A percentile compares a stretch with the other conserved stretches of the same genome.
Conservation (phyloP, 495 filamentous ascomycete species). For the Neurospora africana region DNA sequence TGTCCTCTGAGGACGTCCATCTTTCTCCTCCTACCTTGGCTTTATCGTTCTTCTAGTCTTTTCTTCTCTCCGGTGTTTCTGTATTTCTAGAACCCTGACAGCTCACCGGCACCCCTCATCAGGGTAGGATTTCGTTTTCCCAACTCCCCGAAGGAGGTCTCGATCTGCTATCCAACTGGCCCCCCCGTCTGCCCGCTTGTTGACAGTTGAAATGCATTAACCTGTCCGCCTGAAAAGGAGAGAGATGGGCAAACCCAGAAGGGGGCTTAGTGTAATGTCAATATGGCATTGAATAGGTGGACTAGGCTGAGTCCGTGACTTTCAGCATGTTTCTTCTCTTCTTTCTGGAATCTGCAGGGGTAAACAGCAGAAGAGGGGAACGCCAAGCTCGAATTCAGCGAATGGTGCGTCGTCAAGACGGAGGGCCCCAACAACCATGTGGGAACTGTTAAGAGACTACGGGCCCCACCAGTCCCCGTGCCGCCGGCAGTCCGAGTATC, state of each 20-base stretch:
- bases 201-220: background rate
- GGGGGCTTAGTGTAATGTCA: background rate
- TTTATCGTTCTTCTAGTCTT: background rate
- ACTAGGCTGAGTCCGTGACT: background rate
- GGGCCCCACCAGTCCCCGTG: background rate
- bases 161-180: background rate
- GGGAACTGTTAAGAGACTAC: background rate
- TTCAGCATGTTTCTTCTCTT: background rate
- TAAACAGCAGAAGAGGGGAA: background rate
- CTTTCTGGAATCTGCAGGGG: background rate
- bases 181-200: background rate
- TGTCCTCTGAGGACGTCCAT: background rate
- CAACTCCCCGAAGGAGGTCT: background rate
- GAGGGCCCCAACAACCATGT: background rate
- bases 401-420: background rate
- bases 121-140: background rate
- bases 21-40: background rate
- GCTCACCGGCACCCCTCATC: background rate
- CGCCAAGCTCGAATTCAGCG: background rate
- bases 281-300: background rate
- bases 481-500: background rate
- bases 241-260: background rate
- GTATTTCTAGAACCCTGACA: background rate
- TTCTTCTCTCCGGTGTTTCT: background rate
- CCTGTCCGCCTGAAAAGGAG: background rate